Evolutionary conservation across 2,329 filamentous ascomycete species (phyloP), one percentile per base, ranked within the genome.

Genomic region (Onygena corvina): DNA sequence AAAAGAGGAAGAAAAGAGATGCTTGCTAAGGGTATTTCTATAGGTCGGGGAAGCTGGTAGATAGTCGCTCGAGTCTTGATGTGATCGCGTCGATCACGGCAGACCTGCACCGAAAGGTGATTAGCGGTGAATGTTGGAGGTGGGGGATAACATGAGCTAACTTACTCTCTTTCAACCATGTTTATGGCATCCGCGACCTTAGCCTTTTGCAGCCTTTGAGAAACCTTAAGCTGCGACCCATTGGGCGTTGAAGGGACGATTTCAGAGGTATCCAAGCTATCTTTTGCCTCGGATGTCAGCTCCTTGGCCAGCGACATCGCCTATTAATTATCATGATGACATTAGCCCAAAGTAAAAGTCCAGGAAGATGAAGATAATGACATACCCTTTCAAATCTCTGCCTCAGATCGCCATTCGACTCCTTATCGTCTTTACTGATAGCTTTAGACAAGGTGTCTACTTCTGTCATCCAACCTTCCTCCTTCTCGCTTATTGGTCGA

Each of bases 131-230:
- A 4, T 14, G 12, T 11, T 18, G n/a, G 9, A 18, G 12, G 27
- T 12, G 21, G 2, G 12, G 14, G 33, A 12, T 20, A 23, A 46
- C 29, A 18, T 27, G 31, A 25, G 2, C 30, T 12, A 23, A 62
- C 67, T 53, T 50, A 69, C 67, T 74, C 71, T 64, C 71, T 61
- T 51, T 73, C 71, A 42, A 74, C 68, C 69, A 74, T 68, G 34
- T 60, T 64, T 69, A 72, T 72, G 4, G 71, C 71, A 57, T 74
- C 69, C 1, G 63, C 61, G 44, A 73, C 61, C 58, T 67, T 70
- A 30, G 68, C 67, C 31, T 66, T 67, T 52, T 73, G 70, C 21
- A 73, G 56, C 47, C 67, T 61, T 38, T 65, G 62, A 1, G 69
- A 66, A 16, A 72, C 61, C 49, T 58, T 62, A 3, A 65, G 59